These are phyloP conservation scores for Vickermania ingenoplastis DNA, from an alignment of 208 protist genomes.

Conservation along the genomic window DNA sequence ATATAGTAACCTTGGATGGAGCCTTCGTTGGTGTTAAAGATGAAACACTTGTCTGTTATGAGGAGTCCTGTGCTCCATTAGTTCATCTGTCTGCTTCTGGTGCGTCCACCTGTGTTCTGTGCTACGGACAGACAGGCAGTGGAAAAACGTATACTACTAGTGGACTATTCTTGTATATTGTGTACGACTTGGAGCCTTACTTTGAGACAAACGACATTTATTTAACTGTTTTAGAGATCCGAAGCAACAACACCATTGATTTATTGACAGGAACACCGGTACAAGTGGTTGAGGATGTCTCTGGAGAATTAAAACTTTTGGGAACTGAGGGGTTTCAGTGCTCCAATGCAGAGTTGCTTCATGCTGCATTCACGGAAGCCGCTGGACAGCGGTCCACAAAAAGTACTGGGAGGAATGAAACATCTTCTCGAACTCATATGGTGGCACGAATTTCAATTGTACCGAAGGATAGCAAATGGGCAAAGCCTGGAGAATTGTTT, in stretches of 20 bases:
- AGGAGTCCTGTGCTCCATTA: slow-evolving; percentile 67
- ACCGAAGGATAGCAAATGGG: slow-evolving; percentile 73
- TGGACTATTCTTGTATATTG: slow-evolving; percentile 60
- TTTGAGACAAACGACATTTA: slow-evolving; percentile 62
- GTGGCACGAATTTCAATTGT: slow-evolving; percentile 72
- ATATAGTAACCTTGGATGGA: slow-evolving; percentile 64
- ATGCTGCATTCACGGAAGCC: slow-evolving; percentile 72
- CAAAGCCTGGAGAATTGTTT: slow-evolving; percentile 74
- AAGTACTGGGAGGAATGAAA: slow-evolving; percentile 70
- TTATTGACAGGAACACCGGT: slow-evolving; percentile 68
- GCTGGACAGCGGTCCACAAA: slow-evolving; percentile 66
- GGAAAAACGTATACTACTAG: slow-evolving; percentile 86
- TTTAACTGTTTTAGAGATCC: slow-evolving; percentile 80
- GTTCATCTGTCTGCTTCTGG: slow-evolving; percentile 71
- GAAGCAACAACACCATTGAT: slow-evolving; percentile 62
- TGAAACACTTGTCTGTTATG: slow-evolving; percentile 58
- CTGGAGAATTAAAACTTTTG: slow-evolving; percentile 64
- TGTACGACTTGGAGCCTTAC: slow-evolving; percentile 40
- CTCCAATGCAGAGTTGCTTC: slow-evolving; percentile 61
- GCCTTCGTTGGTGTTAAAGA: slow-evolving; percentile 56
- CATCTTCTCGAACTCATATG: slow-evolving; percentile 83
- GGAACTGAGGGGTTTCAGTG: slow-evolving; percentile 74
- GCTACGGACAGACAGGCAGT: slow-evolving; percentile 89
- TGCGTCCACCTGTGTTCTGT: slow-evolving; percentile 76
- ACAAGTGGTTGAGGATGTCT: slow-evolving; percentile 77